These are phyloP conservation scores for Talaromyces borbonicus DNA, from an alignment of 495 filamentous ascomycete species.

Conservation along the genomic window DNA sequence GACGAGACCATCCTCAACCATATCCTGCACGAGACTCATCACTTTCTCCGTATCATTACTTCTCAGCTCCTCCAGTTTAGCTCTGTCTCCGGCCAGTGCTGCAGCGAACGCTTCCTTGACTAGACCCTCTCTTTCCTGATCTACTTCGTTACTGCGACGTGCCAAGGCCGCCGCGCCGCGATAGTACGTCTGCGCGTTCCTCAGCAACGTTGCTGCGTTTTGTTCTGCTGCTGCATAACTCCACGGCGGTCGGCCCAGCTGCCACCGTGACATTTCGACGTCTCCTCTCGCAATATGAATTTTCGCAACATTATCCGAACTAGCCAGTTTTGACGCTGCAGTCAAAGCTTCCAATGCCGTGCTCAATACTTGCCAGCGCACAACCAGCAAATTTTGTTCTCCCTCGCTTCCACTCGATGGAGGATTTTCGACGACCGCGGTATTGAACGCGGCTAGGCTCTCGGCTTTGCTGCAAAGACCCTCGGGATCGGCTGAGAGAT, in stretches of 20 bases:
- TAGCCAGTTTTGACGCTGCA: slow-evolving; percentile 41
- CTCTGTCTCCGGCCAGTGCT: slow-evolving; percentile 32
- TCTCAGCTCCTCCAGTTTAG: slow-evolving; percentile 30
- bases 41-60: slow-evolving; percentile 20
- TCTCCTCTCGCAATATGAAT: slow-evolving; percentile 56
- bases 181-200: slow-evolving; percentile 57
- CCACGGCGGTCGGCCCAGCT: slow-evolving; percentile 39
- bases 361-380: slow-evolving; percentile 43
- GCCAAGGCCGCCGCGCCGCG: slow-evolving; percentile 45
- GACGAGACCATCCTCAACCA: slow-evolving; percentile 41
- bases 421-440: slow-evolving; percentile 27
- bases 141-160: slow-evolving; percentile 26
- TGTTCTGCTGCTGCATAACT: slow-evolving; percentile 36
- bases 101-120: slow-evolving; percentile 37
- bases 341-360: slow-evolving; percentile 39
- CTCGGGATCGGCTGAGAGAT: slow-evolving; percentile 35
- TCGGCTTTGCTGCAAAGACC: slow-evolving; percentile 50
- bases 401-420: slow-evolving; percentile 18
- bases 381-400: slow-evolving; percentile 16
- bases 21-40: slow-evolving; percentile 32
- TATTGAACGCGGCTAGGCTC: slow-evolving; percentile 44
- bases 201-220: slow-evolving; percentile 39
- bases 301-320: slow-evolving; percentile 43
- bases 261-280: slow-evolving; percentile 47
- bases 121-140: slow-evolving; percentile 37